Conservation (phyloP, 257 asterid species). For the Solanum acaule region DNA sequence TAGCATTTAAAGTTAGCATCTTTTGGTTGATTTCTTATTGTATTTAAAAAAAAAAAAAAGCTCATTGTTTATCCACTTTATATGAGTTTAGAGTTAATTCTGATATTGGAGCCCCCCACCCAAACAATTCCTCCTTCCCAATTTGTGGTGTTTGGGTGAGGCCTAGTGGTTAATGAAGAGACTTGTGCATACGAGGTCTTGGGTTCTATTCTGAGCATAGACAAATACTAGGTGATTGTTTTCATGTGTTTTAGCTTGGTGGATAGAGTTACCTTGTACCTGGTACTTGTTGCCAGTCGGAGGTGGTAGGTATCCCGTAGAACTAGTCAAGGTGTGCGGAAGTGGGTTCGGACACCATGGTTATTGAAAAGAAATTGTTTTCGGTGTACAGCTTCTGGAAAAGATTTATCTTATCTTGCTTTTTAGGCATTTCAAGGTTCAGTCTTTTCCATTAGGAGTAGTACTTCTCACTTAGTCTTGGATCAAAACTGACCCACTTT, state of each 20-base stretch:
- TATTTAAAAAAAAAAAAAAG: not conserved
- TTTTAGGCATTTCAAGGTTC: not conserved
- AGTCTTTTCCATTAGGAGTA: not conserved
- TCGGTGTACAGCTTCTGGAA: not conserved
- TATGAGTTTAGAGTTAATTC: not conserved
- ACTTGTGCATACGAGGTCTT: not conserved
- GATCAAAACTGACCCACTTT: not conserved
- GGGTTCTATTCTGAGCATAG: not conserved
- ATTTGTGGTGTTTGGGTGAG: not conserved
- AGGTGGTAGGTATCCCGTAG: not conserved
- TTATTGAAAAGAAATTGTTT: not conserved
- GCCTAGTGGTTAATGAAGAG: not conserved
- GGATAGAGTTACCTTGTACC: not conserved
- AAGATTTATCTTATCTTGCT: not conserved
- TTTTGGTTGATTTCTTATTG: not conserved
- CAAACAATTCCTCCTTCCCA: not conserved
- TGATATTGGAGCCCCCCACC: not conserved
- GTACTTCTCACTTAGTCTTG: not conserved
- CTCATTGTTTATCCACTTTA: not conserved
- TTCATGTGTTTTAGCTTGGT: not conserved
- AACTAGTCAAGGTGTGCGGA: not conserved
- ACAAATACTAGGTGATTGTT: not conserved
- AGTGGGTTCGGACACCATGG: not conserved
- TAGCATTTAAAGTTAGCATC: not conserved
- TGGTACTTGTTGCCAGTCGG: not conserved